Percentiles rank a stretch among this genome's conserved stretches.
phyloP scores from a whole-genome alignment of 2,329 filamentous ascomycete genomes.

The Lasiodiplodia sp. region DNA sequence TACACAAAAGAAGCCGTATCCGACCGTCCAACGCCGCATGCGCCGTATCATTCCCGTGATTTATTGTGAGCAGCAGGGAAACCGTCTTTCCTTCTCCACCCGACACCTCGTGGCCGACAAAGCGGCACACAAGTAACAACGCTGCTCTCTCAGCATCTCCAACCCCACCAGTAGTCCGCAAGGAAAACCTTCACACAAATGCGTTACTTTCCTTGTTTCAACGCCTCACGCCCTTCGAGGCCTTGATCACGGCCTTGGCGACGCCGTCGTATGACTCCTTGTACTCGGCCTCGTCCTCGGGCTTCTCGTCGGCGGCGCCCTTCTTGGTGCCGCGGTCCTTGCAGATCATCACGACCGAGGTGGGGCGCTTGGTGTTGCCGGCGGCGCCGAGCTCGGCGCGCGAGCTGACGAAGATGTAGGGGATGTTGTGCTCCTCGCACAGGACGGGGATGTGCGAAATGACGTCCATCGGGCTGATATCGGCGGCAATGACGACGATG shows the following conservation, averaged over 20 bases:
- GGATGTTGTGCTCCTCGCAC: constrained; percentile 97
- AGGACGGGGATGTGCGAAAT: constrained; percentile 97
- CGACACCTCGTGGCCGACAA: background rate
- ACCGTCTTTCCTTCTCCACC: background rate
- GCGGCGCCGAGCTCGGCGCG: constrained; percentile 93
- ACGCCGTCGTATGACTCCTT: constrained; percentile 63
- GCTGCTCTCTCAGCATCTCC: constrained; percentile 7
- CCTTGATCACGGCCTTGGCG: constrained; percentile 66
- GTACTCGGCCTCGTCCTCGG: constrained; percentile 56
- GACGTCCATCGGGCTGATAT: constrained; percentile 98
- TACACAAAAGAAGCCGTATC: constrained; percentile 26
- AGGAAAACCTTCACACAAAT: constrained; percentile 1
- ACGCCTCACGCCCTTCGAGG: constrained; percentile 64
- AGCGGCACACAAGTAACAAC: background rate
- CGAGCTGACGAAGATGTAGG: constrained; percentile 93
- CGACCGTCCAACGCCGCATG: constrained; percentile 21
- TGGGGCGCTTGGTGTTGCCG: constrained; percentile 93
- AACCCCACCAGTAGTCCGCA: too few relatives aligned
- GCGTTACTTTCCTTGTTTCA: constrained; percentile 35
- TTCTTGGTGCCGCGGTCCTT: constrained; percentile 60
- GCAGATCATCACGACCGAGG: constrained; percentile 88
- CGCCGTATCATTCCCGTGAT: constrained; percentile 26
- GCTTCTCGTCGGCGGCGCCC: constrained; percentile 54
- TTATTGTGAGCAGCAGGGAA: constrained; percentile 23
- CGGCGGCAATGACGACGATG: constrained; percentile 90